Evolutionary conservation across 1,139 yeast species (phyloP), one percentile per base, ranked within the genome.

Genomic region (Hyphopichia burtonii): DNA sequence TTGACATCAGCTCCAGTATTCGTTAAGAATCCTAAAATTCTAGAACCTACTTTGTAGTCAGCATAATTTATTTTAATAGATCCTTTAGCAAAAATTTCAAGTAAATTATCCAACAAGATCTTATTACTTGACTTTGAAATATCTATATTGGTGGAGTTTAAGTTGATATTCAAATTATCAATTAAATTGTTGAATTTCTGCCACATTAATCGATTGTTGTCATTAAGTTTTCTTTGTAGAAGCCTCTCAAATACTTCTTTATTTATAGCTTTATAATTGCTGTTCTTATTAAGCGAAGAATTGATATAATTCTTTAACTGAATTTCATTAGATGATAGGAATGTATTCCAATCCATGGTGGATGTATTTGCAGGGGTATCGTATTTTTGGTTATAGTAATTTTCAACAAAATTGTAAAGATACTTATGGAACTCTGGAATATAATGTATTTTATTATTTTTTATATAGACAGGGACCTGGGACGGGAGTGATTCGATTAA

Each of bases 1-100:
- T 8, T 27, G 37, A 16, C 28, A 15, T 28, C 28, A 14, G 17
- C 1, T 19, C 58, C 54, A 1, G 49, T 38, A 22, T 55, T 54
- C 3, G 77, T 71, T 30, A 72, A 55, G 44, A 69, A 72, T 3
- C 78, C 78, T 15, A 72, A 53, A 2, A 71, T 66, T 39, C 76
- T 55, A 1, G 76, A 51, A 1, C 77, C 77, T 3, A 65, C 53
- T 23, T 55, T 61, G 48, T 67, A 71, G 44, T 69, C 74, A 4
- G 77, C 77, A 51, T 67, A 72, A 46, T 73, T 71, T 11, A 68
- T 59, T 34, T 63, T 63, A n/a, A 63, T 50, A 0, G 75, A 58
- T 0, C 73, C 73, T 46, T 62, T 61, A 27, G 72, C 53, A 38
- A 70, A 58, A 0, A 65, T 50, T 5, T 70, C 71, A 11, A 71